Percentiles rank a stretch among this genome's conserved stretches.
Conservation (phyloP, 1,284 basidiomycete genomes). For the Austropuccinia psidii region DNA sequence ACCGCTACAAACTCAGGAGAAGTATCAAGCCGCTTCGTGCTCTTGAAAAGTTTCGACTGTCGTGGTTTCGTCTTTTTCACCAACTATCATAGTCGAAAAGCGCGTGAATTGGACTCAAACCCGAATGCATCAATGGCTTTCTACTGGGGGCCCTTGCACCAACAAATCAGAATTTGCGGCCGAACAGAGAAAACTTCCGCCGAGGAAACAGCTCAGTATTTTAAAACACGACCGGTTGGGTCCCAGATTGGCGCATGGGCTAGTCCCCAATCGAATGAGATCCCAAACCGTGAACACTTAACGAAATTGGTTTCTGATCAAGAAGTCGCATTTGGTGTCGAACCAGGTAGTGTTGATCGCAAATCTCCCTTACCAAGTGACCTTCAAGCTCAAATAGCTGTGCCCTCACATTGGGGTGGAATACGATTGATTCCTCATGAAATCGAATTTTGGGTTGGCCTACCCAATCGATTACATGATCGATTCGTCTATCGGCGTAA, state of each 20-base stretch:
- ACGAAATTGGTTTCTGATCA: conserved; percentile 58
- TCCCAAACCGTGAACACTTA: conserved; percentile 61
- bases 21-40: conserved; percentile 54
- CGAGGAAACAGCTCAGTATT: conserved; percentile 75
- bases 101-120: conserved; percentile 43
- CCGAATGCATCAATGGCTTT: conserved; percentile 68
- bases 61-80: conserved; percentile 45
- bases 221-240: conserved; percentile 69
- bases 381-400: conserved; percentile 53
- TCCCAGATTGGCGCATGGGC: conserved; percentile 87
- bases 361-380: conserved; percentile 43
- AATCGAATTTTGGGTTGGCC: conserved; percentile 88
- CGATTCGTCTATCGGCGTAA: conserved; percentile 68
- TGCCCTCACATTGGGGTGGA: conserved; percentile 93
- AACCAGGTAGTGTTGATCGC: conserved; percentile 43
- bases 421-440: conserved; percentile 82
- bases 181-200: conserved; percentile 65
- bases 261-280: conserved; percentile 70
- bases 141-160: conserved; percentile 81
- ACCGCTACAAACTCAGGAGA: conserved; percentile 61
- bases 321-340: conserved; percentile 58
- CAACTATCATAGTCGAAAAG: conserved; percentile 47
- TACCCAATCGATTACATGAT: conserved; percentile 69
- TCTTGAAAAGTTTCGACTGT: conserved; percentile 5
- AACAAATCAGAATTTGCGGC: conserved; percentile 77